Conservation (phyloP, 257 asterid species). For the Jasminum sambac region DNA sequence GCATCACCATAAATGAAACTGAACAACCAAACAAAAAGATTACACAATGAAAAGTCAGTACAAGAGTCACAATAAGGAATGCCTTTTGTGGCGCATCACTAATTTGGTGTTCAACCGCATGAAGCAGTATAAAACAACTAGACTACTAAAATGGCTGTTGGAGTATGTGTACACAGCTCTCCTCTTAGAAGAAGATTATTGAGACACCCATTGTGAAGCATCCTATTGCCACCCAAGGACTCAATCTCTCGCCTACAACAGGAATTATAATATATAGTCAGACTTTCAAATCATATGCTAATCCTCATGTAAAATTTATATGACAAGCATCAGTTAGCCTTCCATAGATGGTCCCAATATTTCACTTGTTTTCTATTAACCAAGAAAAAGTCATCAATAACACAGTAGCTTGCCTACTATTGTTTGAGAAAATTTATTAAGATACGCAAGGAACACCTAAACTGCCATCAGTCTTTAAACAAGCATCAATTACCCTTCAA, state of each 20-base stretch:
- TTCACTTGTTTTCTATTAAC: not conserved
- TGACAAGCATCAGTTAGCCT: constrained; percentile 12
- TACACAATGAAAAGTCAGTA: constrained; percentile 5
- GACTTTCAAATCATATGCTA: constrained; percentile 15
- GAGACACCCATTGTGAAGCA: constrained; percentile 86
- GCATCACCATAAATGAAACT: not conserved
- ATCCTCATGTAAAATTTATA: not conserved
- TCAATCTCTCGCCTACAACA: constrained; percentile 76
- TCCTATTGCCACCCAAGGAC: constrained; percentile 91
- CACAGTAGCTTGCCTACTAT: not conserved
- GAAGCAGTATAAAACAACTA: constrained; percentile 22
- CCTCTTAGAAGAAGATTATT: constrained; percentile 69
- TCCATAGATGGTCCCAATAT: not conserved
- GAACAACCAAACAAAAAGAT: constrained; percentile 6
- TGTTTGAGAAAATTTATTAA: not conserved
- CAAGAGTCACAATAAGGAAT: constrained; percentile 6
- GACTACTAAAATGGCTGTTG: constrained; percentile 23
- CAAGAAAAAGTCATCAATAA: not conserved
- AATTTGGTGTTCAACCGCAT: constrained; percentile 9
- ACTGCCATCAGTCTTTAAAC: not conserved
- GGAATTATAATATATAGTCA: constrained; percentile 15
- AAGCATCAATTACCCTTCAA: not conserved
- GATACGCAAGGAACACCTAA: not conserved
- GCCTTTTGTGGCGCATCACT: not conserved
- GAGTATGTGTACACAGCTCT: constrained; percentile 18